Conservation (phyloP, 1,139 yeast genomes). For the Candida gigantensis region DNA sequence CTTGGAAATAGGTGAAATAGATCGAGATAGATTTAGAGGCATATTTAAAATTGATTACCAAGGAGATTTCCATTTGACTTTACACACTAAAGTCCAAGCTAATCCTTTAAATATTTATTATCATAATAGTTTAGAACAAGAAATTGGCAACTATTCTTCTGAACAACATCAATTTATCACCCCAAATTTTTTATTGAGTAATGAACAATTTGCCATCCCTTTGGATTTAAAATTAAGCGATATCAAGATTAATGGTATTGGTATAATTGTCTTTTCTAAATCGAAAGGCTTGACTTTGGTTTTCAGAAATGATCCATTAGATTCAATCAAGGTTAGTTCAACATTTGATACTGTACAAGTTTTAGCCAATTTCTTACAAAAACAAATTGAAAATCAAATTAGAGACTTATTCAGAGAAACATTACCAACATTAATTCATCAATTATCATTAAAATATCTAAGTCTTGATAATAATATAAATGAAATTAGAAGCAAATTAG, state of each 20-base stretch:
- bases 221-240: conserved; percentile 74
- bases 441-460: conserved; percentile 74
- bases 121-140: conserved; percentile 46
- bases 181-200: conserved; percentile 68
- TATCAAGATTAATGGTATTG: conserved; percentile 75
- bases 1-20: conserved; percentile 83
- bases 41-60: conserved; percentile 78
- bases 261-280: conserved; percentile 79
- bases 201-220: conserved; percentile 74
- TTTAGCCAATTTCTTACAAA: conserved; percentile 76
- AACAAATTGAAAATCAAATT: conserved; percentile 79
- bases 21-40: conserved; percentile 77
- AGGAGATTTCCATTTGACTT: conserved; percentile 79
- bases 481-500: conserved; percentile 12
- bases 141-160: conserved; percentile 21
- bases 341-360: conserved; percentile 86
- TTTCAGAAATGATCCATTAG: conserved; percentile 85
- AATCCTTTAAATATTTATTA: conserved; percentile 75
- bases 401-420: conserved; percentile 81
- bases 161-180: conserved; percentile 51
- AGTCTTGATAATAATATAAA: conserved; percentile 17
- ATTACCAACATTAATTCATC: conserved; percentile 77
- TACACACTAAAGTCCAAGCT: conserved; percentile 83
- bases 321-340: conserved; percentile 76
- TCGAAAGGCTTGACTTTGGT: conserved; percentile 84